These are phyloP conservation scores for Actinidia polygama DNA, from an alignment of 179 eudicot species.

Conservation along the genomic window DNA sequence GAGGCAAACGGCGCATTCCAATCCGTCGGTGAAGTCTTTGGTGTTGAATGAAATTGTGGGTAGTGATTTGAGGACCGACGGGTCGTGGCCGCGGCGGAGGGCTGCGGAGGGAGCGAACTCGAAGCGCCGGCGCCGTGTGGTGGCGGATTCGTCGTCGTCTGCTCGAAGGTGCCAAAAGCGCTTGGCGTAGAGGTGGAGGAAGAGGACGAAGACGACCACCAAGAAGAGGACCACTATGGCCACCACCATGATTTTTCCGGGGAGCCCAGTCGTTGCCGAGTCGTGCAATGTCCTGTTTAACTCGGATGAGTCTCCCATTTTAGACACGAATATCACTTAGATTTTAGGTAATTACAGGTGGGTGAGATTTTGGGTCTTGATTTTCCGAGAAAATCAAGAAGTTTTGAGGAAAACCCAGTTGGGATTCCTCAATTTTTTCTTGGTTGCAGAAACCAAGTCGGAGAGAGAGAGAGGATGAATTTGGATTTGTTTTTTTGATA, in stretches of 20 bases:
- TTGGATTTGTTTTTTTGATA: not conserved
- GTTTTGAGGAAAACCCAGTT: constrained; percentile 12
- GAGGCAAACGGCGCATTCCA: constrained; percentile 87
- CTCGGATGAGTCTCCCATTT: constrained; percentile 45
- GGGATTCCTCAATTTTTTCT: not conserved
- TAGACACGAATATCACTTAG: not conserved
- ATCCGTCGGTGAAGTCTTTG: constrained; percentile 56
- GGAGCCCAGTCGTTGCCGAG: constrained; percentile 31
- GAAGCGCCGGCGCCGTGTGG: constrained; percentile 38
- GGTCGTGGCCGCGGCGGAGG: constrained; percentile 58
- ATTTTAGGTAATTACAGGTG: not conserved
- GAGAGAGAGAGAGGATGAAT: not conserved
- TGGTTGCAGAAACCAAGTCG: not conserved
- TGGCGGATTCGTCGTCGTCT: constrained; percentile 32
- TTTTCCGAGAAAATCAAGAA: not conserved
- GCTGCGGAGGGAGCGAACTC: constrained; percentile 28
- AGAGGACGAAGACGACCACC: constrained; percentile 49
- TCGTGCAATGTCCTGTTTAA: too few species aligned
- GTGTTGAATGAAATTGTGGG: constrained; percentile 47
- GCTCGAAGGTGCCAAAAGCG: constrained; percentile 46
- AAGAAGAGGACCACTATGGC: constrained; percentile 51
- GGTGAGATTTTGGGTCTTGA: constrained; percentile 1
- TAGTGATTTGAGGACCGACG: constrained; percentile 48
- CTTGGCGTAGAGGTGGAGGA: constrained; percentile 62
- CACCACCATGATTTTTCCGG: constrained; percentile 59